A percentile compares a stretch with the other conserved stretches of the same genome.
Evolutionary conservation across 257 asterid species (phyloP).

Genomic region (Forsythia viridissima): DNA sequence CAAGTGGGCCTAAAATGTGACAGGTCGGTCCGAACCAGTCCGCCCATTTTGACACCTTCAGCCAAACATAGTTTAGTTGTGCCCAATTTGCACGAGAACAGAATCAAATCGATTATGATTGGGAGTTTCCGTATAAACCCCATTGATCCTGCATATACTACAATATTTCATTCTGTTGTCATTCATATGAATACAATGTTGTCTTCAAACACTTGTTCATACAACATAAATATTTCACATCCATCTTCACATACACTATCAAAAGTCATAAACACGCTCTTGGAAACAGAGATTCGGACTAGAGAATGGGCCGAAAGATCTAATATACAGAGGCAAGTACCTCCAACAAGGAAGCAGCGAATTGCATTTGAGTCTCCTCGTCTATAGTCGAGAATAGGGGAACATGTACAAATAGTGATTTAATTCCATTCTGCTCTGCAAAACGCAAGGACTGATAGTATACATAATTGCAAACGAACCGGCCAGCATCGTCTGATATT

Average conservation of each 20-base stretch:
- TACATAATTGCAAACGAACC: conserved; percentile 93
- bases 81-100: no score
- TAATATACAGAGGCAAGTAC: conserved; percentile 63
- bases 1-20: no score
- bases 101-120: no score
- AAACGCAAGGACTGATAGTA: conserved; percentile 91
- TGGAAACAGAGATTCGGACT: neutral
- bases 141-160: no score
- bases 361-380: conserved; percentile 95
- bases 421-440: conserved; percentile 80
- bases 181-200: no score
- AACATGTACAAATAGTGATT: conserved; percentile 85
- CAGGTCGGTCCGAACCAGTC: no score
- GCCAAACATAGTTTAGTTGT: no score
- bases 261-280: neutral
- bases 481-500: conserved; percentile 89
- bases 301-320: neutral
- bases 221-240: neutral
- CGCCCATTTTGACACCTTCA: no score
- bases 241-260: conserved; percentile 19
- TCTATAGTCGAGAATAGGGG: conserved; percentile 90
- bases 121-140: no score
- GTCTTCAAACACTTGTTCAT: no score
- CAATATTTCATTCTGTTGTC: no score
- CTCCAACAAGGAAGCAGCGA: conserved; percentile 80